phyloP scores from a whole-genome alignment of 1,284 basidiomycete species.

The Apiotrichum siamense region DNA sequence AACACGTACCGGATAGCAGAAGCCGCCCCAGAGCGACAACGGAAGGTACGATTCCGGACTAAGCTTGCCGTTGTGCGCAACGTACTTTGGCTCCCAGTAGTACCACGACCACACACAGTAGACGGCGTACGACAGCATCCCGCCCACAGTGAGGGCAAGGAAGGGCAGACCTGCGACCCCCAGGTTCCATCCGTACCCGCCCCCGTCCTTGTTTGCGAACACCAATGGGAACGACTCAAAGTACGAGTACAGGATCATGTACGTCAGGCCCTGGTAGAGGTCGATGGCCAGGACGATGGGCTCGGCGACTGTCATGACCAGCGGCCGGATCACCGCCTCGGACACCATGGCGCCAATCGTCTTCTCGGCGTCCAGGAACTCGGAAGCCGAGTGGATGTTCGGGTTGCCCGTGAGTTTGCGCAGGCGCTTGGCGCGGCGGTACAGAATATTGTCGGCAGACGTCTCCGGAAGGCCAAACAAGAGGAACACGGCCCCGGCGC shows the following conservation, averaged over 20 bases:
- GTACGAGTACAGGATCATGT: constrained; percentile 36
- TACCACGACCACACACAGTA: constrained; percentile 34
- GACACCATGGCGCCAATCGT: constrained; percentile 24
- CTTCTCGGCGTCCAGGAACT: constrained; percentile 32
- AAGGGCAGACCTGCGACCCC: constrained; percentile 39
- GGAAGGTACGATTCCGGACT: constrained; percentile 25
- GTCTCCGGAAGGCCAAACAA: constrained; percentile 60
- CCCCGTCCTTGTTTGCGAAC: constrained; percentile 5
- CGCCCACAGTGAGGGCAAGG: constrained; percentile 35
- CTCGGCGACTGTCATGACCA: constrained; percentile 38
- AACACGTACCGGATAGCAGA: constrained; percentile 29
- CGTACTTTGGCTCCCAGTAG: constrained; percentile 33
- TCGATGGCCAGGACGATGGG: constrained; percentile 39
- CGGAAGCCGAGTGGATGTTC: constrained; percentile 32
- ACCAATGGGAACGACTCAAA: constrained; percentile 28
- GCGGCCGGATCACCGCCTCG: constrained; percentile 37
- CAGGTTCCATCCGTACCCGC: constrained; percentile 36
- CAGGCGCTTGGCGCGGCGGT: constrained; percentile 56
- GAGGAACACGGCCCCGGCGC: constrained; percentile 49
- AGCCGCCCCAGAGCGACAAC: constrained; percentile 36
- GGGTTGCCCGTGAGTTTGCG: constrained; percentile 48
- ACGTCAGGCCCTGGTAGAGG: constrained; percentile 34
- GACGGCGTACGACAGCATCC: constrained; percentile 17
- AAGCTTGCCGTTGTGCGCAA: constrained; percentile 10
- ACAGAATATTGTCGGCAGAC: constrained; percentile 58